Evolutionary conservation across 257 asterid species (phyloP).

Genomic region (Ocimum tenuiflorum): DNA sequence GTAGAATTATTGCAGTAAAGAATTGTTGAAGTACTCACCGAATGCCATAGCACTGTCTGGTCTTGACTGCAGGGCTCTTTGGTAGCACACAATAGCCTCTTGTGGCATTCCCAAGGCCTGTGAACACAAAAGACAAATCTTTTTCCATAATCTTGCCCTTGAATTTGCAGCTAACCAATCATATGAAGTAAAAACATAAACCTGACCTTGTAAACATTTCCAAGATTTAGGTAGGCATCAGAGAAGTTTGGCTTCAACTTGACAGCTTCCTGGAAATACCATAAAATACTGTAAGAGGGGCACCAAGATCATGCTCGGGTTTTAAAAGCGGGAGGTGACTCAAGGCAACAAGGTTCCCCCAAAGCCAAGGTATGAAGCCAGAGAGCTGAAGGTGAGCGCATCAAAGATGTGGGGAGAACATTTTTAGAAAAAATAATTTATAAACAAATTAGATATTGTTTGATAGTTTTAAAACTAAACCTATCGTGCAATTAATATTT

Average conservation of each 20-base stretch:
- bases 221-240: conserved; percentile 88
- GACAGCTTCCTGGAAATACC: conserved; percentile 77
- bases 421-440: too few species aligned
- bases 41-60: conserved; percentile 93
- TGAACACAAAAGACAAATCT: conserved; percentile 51
- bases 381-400: too few species aligned
- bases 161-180: conserved; percentile 43
- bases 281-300: conserved; percentile 14
- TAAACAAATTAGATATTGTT: too few species aligned
- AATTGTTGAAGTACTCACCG: conserved; percentile 45
- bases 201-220: conserved; percentile 95
- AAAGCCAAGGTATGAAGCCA: too few species aligned
- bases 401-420: too few species aligned
- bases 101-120: conserved; percentile 95
- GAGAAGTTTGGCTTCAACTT: conserved; percentile 90
- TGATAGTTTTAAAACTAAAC: too few species aligned
- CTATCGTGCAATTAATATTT: too few species aligned
- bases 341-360: too few species aligned
- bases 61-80: conserved; percentile 80
- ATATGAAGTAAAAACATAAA: conserved; percentile 38
- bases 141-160: conserved; percentile 44
- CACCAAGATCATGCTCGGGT: conserved; percentile 14
- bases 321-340: too few species aligned
- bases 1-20: not conserved
- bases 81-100: conserved; percentile 89